These are phyloP conservation scores for Sugiyamaella japonica DNA, from an alignment of 1,139 yeast species.

Conservation along the genomic window DNA sequence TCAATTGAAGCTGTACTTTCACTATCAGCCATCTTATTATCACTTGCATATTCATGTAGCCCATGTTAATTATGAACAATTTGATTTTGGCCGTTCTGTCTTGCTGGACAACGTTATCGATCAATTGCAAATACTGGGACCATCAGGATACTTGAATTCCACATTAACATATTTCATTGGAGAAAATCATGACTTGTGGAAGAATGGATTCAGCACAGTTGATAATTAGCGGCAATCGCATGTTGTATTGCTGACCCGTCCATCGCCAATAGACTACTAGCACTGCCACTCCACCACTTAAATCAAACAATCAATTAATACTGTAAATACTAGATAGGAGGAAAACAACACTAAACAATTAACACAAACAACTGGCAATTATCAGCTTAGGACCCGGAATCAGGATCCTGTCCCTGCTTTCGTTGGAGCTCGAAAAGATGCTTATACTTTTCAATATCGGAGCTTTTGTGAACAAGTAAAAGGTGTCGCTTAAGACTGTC, in stretches of 20 bases:
- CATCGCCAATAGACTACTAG: too few relatives aligned
- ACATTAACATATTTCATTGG: slow-evolving; percentile 62
- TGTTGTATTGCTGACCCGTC: too few relatives aligned
- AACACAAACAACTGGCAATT: background rate
- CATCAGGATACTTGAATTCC: slow-evolving; percentile 50
- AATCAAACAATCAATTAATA: too few relatives aligned
- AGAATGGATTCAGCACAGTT: slow-evolving; percentile 20
- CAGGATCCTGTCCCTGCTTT: background rate
- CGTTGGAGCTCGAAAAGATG: background rate
- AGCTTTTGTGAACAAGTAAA: slow-evolving; percentile 24
- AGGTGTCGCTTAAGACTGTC: slow-evolving; percentile 31
- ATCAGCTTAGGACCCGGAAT: background rate
- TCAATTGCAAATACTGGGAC: slow-evolving; percentile 55
- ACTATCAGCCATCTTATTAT: slow-evolving; percentile 94
- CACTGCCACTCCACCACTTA: too few relatives aligned
- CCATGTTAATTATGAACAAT: slow-evolving; percentile 67
- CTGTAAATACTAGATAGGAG: background rate
- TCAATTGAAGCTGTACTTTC: slow-evolving; percentile 71
- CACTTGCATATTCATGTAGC: slow-evolving; percentile 95
- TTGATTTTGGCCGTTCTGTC: slow-evolving; percentile 82
- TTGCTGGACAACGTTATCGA: slow-evolving; percentile 81
- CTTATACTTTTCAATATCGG: background rate
- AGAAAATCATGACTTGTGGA: slow-evolving; percentile 80
- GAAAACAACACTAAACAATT: background rate
- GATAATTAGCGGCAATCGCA: too few relatives aligned